These are phyloP conservation scores for Elaeis oleifera DNA, from an alignment of 202 grass and related monocot species.

Conservation along the genomic window DNA sequence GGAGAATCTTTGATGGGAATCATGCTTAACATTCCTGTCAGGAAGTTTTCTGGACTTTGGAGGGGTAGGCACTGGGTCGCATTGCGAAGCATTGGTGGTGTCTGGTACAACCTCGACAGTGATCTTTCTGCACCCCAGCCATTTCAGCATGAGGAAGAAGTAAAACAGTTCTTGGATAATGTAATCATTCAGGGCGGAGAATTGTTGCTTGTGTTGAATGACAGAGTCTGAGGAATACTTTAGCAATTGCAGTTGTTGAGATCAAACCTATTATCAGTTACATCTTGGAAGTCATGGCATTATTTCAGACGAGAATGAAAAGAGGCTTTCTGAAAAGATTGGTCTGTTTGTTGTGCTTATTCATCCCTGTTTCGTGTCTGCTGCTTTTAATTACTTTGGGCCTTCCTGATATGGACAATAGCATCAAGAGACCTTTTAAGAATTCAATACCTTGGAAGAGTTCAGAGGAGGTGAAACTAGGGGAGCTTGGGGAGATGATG, in stretches of 20 bases:
- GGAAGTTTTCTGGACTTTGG: slow-evolving; percentile 51
- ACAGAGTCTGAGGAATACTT: slow-evolving; percentile 12
- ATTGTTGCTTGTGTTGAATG: slow-evolving; percentile 43
- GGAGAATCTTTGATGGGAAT: slow-evolving; percentile 49
- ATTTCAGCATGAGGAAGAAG: slow-evolving; percentile 44
- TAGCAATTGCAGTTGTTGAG: too few relatives aligned
- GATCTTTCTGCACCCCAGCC: slow-evolving; percentile 51
- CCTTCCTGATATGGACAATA: too few relatives aligned
- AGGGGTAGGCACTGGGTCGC: slow-evolving; percentile 73
- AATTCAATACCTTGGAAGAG: too few relatives aligned
- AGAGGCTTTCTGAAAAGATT: too few relatives aligned
- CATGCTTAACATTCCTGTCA: slow-evolving; percentile 62
- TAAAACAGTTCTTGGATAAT: slow-evolving; percentile 53
- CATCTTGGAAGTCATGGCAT: too few relatives aligned
- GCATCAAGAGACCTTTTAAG: too few relatives aligned
- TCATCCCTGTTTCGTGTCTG: too few relatives aligned
- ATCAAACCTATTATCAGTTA: too few relatives aligned
- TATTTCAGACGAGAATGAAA: too few relatives aligned
- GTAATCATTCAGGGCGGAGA: slow-evolving; percentile 50
- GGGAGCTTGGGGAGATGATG: slow-evolving; percentile 68
- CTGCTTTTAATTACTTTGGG: too few relatives aligned
- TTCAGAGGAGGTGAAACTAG: slow-evolving; percentile 1
- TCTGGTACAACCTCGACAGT: slow-evolving; percentile 91
- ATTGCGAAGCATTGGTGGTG: slow-evolving; percentile 44
- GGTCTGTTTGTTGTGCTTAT: too few relatives aligned